Evolutionary conservation across 2,329 filamentous ascomycete species (phyloP), one percentile per base, ranked within the genome.

Genomic region (Fusarium sp.): DNA sequence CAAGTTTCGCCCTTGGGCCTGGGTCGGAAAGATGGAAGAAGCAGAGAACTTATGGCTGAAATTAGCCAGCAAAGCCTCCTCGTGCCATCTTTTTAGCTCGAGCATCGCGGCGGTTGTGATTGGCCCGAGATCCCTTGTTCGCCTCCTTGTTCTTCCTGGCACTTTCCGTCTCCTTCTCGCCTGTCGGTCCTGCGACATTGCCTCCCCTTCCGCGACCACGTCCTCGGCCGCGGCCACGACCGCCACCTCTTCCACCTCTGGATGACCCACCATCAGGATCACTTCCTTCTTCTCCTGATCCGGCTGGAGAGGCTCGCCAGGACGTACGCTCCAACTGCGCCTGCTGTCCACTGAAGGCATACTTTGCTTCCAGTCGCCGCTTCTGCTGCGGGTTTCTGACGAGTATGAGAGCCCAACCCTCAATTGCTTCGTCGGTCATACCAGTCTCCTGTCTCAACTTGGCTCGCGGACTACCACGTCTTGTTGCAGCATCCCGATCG

Each of bases 331-430:
- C 83, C 22, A 97, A 72, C 59, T 89, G 86, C 2, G 81, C 82
- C 79, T 97, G 94, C 59, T 86, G 80, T 3, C 92, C 92, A 15
- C 84, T 83, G 70, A 92, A 93, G 20, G 87, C 83, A 74, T 91
- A 92, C 76, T 89, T 91, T 53, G 86, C 86, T 79, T 97, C 93
- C 45, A 98, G 81, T 59, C 88, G 86, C 60, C 88, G 87, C 78
- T 91, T 83, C 64, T 91, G 87, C 74, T 88, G 87, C 2, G 92
- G 87, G 73, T 95, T 91, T 32, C 95, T 87, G 15, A 84, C 83
- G 10, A 98, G 81, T 93, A 98, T 97, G 51, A 97, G 83, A 0
- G 88, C 93, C 95, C 95, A 99, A 8, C 96, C 96, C 80, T 98
- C 96, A 34, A 99, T 91, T 5, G 92, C 90, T 80, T 98, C 95